phyloP scores from a whole-genome alignment of 306 rosid genomes.

The Prunus mongolica region DNA sequence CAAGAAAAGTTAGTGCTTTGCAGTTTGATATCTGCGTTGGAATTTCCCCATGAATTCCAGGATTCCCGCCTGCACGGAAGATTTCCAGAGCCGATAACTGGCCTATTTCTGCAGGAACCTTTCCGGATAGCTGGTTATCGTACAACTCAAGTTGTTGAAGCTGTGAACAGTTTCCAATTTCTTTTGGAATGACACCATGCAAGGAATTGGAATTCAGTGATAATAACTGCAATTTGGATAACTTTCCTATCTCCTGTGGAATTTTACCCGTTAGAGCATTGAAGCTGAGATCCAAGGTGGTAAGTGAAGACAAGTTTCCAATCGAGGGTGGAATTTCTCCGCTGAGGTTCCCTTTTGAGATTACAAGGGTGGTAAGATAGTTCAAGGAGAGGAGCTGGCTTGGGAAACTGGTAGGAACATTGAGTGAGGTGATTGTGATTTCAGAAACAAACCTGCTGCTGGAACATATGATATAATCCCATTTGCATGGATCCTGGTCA shows the following conservation, averaged over 20 bases:
- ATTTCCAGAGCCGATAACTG: slow-evolving; percentile 47
- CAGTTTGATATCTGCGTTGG: slow-evolving; percentile 79
- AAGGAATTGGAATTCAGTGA: slow-evolving; percentile 70
- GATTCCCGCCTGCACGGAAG: slow-evolving; percentile 82
- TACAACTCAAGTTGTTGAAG: slow-evolving; percentile 61
- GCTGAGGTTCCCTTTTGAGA: slow-evolving; percentile 77
- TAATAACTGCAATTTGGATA: slow-evolving; percentile 46
- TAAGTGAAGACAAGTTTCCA: slow-evolving; percentile 71
- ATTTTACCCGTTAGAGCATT: slow-evolving; percentile 74
- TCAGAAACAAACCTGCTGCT: slow-evolving; percentile 54
- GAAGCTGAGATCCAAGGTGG: slow-evolving; percentile 74
- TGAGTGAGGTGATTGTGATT: slow-evolving; percentile 53
- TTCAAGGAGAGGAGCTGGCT: slow-evolving; percentile 54
- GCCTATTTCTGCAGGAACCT: slow-evolving; percentile 74
- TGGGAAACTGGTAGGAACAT: slow-evolving; percentile 60
- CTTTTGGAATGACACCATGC: slow-evolving; percentile 56
- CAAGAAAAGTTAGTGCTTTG: slow-evolving; percentile 58
- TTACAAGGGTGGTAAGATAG: slow-evolving; percentile 57
- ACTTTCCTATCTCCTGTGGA: slow-evolving; percentile 59
- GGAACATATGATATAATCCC: slow-evolving; percentile 81
- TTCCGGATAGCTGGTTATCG: slow-evolving; percentile 78
- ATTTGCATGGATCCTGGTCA: slow-evolving; percentile 67
- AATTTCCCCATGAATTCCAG: slow-evolving; percentile 67
- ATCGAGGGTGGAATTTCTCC: slow-evolving; percentile 62
- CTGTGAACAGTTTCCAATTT: slow-evolving; percentile 74